Percentiles rank a stretch among this genome's conserved stretches.
These are phyloP conservation scores for Fusarium irregulare DNA, from an alignment of 2,329 filamentous ascomycete genomes.

Conservation along the genomic window DNA sequence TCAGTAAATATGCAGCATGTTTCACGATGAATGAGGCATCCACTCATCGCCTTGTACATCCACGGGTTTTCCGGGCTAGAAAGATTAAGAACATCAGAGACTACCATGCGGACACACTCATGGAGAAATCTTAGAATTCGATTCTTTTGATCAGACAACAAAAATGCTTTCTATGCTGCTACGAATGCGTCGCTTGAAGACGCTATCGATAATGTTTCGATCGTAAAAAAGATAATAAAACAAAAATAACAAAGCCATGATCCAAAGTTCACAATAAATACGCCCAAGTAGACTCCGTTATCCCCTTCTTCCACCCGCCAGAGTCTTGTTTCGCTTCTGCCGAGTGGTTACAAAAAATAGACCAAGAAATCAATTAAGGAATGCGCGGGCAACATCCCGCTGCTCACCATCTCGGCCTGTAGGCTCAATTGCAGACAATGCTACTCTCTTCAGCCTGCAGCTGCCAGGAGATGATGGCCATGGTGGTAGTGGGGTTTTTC, in stretches of 20 bases:
- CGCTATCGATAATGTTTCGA: slow-evolving; percentile 26
- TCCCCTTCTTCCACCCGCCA: slow-evolving; percentile 43
- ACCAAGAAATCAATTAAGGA: slow-evolving; percentile 41
- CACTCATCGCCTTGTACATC: slow-evolving; percentile 29
- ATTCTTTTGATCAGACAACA: slow-evolving; percentile 21
- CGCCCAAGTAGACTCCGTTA: slow-evolving; percentile 47
- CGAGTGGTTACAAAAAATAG: slow-evolving; percentile 33
- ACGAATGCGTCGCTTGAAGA: slow-evolving; percentile 48
- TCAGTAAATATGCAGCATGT: slow-evolving; percentile 41
- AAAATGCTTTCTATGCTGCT: slow-evolving; percentile 44
- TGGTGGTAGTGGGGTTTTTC: slow-evolving; percentile 15
- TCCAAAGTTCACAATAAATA: slow-evolving; percentile 45
- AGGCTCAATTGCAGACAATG: slow-evolving; percentile 3
- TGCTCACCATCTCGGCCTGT: slow-evolving; percentile 2
- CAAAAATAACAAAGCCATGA: slow-evolving; percentile 38
- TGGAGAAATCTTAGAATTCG: not conserved
- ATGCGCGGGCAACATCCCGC: slow-evolving; percentile 15
- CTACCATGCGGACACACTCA: not conserved
- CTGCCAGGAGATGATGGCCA: slow-evolving; percentile 3
- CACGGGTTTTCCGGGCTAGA: slow-evolving; percentile 34
- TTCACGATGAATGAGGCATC: not conserved
- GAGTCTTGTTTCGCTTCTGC: slow-evolving; percentile 42
- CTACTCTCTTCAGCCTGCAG: slow-evolving; percentile 13
- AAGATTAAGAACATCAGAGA: slow-evolving; percentile 14
- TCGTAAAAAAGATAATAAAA: slow-evolving; percentile 30